Evolutionary conservation across 192 early-diverging fungal genomes (phyloP).

Genomic region (Coemansia sp.): DNA sequence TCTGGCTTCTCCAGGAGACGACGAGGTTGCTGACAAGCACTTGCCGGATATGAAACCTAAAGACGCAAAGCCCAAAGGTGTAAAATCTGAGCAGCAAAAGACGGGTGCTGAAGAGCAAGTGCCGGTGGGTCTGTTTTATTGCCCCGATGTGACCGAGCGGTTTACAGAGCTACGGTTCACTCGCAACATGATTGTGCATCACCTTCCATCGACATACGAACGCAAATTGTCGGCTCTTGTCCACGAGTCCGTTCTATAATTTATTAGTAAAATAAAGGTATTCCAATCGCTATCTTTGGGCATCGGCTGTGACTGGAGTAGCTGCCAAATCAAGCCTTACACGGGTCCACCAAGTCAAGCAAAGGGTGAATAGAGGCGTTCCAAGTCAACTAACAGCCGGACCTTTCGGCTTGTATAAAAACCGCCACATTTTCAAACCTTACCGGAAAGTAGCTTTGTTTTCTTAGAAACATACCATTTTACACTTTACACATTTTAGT

Average conservation of each 20-base stretch:
- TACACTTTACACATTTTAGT: not conserved
- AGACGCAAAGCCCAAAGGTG: not conserved
- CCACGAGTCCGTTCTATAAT: constrained; percentile 13
- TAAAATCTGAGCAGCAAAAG: constrained; percentile 2
- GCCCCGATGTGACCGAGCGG: constrained; percentile 72
- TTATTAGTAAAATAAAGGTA: not conserved
- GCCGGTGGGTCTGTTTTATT: constrained; percentile 57
- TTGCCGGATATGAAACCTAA: constrained; percentile 4
- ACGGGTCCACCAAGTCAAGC: not conserved
- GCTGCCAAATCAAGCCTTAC: not conserved
- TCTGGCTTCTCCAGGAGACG: constrained; percentile 44
- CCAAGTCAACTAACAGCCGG: too few species aligned
- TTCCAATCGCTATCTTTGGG: not conserved
- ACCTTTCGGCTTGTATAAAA: too few species aligned
- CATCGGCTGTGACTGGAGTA: not conserved
- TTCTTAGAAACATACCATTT: too few species aligned
- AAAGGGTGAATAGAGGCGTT: too few species aligned
- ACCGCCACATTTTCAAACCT: too few species aligned
- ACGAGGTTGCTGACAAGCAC: constrained; percentile 35
- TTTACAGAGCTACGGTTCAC: constrained; percentile 81
- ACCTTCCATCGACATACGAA: constrained; percentile 74
- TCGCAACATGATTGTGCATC: constrained; percentile 76
- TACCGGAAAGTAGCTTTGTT: too few species aligned
- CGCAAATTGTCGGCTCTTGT: constrained; percentile 43
- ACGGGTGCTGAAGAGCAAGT: constrained; percentile 9